phyloP scores from a whole-genome alignment of 2,329 filamentous ascomycete genomes.

The Pseudovirgaria hyperparasitica region DNA sequence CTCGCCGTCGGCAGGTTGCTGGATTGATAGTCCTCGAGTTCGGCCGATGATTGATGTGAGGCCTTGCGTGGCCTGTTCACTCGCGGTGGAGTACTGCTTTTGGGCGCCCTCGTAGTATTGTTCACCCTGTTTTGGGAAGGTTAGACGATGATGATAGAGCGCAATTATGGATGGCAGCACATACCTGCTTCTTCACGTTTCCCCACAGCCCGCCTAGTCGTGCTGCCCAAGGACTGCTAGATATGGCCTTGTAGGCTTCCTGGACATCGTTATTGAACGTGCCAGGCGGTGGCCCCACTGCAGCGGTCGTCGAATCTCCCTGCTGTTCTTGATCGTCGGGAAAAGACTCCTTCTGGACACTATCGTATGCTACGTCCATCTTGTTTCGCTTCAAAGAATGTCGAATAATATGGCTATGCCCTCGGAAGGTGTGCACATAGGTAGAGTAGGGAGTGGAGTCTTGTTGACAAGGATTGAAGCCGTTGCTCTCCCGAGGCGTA shows the following conservation, averaged over 20 bases:
- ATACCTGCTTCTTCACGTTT: conserved; percentile 83
- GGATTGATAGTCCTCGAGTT: conserved; percentile 59
- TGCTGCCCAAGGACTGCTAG: conserved; percentile 80
- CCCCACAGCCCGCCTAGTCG: conserved; percentile 80
- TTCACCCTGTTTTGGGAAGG: conserved; percentile 47
- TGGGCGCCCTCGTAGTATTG: conserved; percentile 73
- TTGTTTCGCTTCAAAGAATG: conserved; percentile 5
- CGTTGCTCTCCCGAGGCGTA: too few relatives aligned
- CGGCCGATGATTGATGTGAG: conserved; percentile 62
- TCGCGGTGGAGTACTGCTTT: conserved; percentile 69
- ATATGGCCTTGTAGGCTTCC: conserved; percentile 90
- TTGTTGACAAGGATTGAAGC: not conserved
- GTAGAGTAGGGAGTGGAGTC: not conserved
- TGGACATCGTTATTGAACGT: conserved; percentile 79
- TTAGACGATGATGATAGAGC: conserved; percentile 4
- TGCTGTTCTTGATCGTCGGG: conserved; percentile 35
- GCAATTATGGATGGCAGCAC: conserved; percentile 8
- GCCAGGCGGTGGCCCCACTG: conserved; percentile 19
- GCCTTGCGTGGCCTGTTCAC: conserved; percentile 71
- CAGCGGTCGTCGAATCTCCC: conserved; percentile 32
- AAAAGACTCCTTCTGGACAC: conserved; percentile 73
- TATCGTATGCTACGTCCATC: conserved; percentile 97
- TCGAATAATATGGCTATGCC: not conserved
- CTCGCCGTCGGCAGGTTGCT: conserved; percentile 9
- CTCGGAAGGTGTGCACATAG: too few relatives aligned